Base-by-base conservation (phyloP, 352 stramenopile genomes). In the Blastocystis sp. region DNA sequence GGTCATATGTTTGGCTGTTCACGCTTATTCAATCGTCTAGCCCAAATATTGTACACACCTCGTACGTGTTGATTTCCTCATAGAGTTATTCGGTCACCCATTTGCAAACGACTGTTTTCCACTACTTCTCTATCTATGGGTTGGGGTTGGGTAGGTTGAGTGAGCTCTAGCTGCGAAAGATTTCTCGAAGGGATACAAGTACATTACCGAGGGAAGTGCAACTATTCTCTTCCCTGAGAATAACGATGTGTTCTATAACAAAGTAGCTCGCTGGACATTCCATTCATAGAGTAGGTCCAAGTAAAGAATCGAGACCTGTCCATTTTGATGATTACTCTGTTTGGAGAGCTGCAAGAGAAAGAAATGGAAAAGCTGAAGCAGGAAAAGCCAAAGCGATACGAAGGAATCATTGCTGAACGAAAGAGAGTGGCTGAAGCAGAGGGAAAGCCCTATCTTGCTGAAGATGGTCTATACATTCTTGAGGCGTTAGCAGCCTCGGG, bases 251-350 rank as follows among this genome's bases (percentile, higher is more conserved):
- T 97, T 97, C 88, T 96, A 96, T 92, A 97, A 96, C 92, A 95
- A 95, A 87, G 94, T 78, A 50, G 4, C 92, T 93, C 73, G 93
- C 39, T 39, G 7, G 0, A 30, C 53, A 56, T 8, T 56, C 11
- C 30, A 18, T 41, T 85, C 24, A 20, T 59, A 68, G 20, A 39
- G 2, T 89, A 89, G 78, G 93, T 96, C 4, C 95, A 98, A 92
- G 96, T 99, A 69, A 95, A 99, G 85, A 99, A 99, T 93, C 95
- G 98, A 66, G 98, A 99, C 92, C 92, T 99, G 56, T 98, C 93
- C 11, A 97, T 99, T 90, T 91, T 98, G 24, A 96, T 99, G 91
- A 98, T 99, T 91, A 96, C 95, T 54, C 93, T 98, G 82, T 98
- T 98, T 92, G 95, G 94, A 26, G 95, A 98, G 78, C 93, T 94